Evolutionary conservation across 2,329 filamentous ascomycete genomes (phyloP), one percentile per base, ranked within the genome.

Genomic region (Pseudohalonectria lignicola): DNA sequence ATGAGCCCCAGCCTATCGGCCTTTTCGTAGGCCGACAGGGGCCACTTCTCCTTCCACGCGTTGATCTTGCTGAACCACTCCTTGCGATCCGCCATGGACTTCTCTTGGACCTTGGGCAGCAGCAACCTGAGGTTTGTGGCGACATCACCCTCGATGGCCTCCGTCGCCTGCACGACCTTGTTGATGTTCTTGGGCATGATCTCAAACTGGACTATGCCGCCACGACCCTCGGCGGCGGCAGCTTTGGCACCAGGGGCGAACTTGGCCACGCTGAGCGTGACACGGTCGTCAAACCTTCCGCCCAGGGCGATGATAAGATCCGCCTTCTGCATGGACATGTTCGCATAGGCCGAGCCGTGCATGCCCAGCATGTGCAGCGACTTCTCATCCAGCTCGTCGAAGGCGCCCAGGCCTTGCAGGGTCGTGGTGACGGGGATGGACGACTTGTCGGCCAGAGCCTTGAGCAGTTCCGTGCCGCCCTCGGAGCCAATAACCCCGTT

Each of bases 101-200:
- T 76, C 18, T 67, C 47, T 38, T 85, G 62, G 17, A 95, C 63
- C 38, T 76, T 67, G 10, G 90, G 88, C 26, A 96, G 53, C 37
- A 96, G 78, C 21, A 74, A 64, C 37, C 69, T 69, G 25, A 96
- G 67, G 60, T 94, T 96, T 15, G 79, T 66, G 3, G 80, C 79
- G 21, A 94, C 86, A 54, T 96, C 90, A 42, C 92, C 92, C 63
- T 94, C 90, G 15, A 96, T 81, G 33, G 92, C 90, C 64, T 95
- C 87, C 31, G 85, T 95, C 7, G 90, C 88, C 64, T 96, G 86
- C 12, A 98, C 83, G 31, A 96, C 88, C 74, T 96, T 98, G 78
- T 96, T 96, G 67, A 96, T 96, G 69, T 98, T 96, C 79, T 98
- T 98, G 51, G 92, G 90, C 82, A 96, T 83, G 53, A 98, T 90